Evolutionary conservation across 176 grass and related monocot species (phyloP).

Genomic region (Phoenix dactylifera): DNA sequence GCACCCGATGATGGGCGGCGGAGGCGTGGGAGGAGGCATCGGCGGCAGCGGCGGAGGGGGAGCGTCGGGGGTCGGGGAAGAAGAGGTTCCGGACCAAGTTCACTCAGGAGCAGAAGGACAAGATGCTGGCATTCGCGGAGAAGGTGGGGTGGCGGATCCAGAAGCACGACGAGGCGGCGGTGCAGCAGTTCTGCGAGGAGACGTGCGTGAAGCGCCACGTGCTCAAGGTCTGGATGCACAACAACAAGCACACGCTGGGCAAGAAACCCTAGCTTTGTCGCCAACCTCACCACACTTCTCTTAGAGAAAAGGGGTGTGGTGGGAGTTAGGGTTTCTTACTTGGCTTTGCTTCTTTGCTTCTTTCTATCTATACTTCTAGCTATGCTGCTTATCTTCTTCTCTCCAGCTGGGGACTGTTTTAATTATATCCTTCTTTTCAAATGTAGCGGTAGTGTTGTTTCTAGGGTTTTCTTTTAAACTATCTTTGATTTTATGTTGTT

Average conservation of each 20-base stretch:
- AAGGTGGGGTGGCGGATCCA: slow-evolving; percentile 79
- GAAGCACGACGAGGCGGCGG: slow-evolving; percentile 91
- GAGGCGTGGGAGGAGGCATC: slow-evolving; percentile 7
- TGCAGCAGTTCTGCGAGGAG: slow-evolving; percentile 94
- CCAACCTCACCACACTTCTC: no score
- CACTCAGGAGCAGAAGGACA: slow-evolving; percentile 89
- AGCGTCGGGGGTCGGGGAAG: slow-evolving; percentile 32
- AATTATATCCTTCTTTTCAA: no score
- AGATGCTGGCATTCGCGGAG: slow-evolving; percentile 88
- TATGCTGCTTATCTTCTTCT: no score
- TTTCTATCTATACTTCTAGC: no score
- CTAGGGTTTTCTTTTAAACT: no score
- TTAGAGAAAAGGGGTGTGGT: no score
- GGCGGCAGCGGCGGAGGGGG: slow-evolving; percentile 31
- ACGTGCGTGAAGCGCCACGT: slow-evolving; percentile 64
- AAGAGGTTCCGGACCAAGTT: slow-evolving; percentile 90
- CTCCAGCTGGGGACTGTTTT: no score
- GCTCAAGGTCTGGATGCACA: slow-evolving; percentile 96
- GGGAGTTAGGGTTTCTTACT: no score
- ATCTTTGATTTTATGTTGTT: no score
- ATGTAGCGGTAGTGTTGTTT: no score
- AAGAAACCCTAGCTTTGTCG: slow-evolving; percentile 47
- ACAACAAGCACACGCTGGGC: slow-evolving; percentile 84
- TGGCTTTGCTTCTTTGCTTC: no score
- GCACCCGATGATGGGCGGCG: slow-evolving; percentile 17